Base-by-base conservation (phyloP, 2,329 filamentous ascomycete species). In the Chrysoporthe austroafricana region DNA sequence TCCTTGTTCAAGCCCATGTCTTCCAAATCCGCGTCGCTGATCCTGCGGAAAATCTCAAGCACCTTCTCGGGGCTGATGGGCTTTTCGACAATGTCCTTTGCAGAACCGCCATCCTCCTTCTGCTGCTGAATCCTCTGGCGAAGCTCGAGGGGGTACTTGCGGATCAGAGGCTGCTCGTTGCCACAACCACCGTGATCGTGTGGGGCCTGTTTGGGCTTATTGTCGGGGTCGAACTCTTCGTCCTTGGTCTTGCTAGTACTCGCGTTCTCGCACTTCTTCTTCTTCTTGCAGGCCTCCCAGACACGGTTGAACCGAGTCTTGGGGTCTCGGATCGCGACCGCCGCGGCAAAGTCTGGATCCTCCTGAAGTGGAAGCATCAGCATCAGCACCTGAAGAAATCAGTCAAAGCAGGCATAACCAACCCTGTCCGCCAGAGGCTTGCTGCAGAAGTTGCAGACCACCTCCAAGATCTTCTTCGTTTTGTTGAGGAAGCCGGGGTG, bases 381-480 rank as follows among this genome's bases (percentile, higher is more conserved):
- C 77, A 80, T 80, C 77, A 79, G 82, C 26, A 62, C 48, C 34
- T 64, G 52, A 36, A 81, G 82, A 77, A 76, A 77, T 64, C 80
- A 79, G 75, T 81, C 81, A 82, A 84, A 66, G 70, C 68, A 72
- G 66, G 67, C 68, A 85, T 80, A 84, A 96, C 95, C 93, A 90
- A 98, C 95, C 90, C 93, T 92, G 88, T 98, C 94, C 82, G 94
- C 91, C 85, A 97, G 88, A 78, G 98, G 93, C 85, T 96, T 97
- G 83, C 94, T 95, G 86, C 96, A 99, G 81, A 96, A 97, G 84
- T 97, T 94, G 87, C 96, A 99, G 80, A 99, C 94, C 74, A 94
- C 96, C 86, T 99, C 96, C 80, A 99, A 85, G 75, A 99, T 89
- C 86, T 98, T 99, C 86, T 99, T 99, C 82, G 97, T 94, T 85